phyloP scores from a whole-genome alignment of 73 alveolate genomes.

The Paramecium caudatum region DNA sequence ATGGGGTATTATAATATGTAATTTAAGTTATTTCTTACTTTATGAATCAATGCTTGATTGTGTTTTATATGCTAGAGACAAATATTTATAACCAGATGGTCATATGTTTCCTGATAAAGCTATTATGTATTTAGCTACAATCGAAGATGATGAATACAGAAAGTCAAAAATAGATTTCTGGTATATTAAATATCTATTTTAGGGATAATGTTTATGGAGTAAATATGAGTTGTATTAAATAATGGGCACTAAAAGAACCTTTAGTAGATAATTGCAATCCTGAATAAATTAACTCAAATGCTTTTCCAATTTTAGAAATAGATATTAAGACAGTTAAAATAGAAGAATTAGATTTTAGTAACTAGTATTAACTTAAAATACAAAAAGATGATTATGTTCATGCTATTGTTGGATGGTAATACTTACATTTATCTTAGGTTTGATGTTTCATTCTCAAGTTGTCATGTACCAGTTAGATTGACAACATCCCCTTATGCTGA shows the following conservation, averaged over 20 bases:
- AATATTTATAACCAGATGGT: slow-evolving; percentile 94
- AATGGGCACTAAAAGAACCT: slow-evolving; percentile 85
- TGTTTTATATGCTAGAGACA: slow-evolving; percentile 93
- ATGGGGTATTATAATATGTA: slow-evolving; percentile 85
- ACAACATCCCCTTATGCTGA: slow-evolving; percentile 92
- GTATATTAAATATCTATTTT: not conserved
- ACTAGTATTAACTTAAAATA: slow-evolving; percentile 79
- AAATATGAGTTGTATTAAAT: slow-evolving; percentile 86
- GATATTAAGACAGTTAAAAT: slow-evolving; percentile 84
- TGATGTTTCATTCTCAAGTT: slow-evolving; percentile 88
- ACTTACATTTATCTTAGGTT: slow-evolving; percentile 73
- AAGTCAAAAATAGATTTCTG: slow-evolving; percentile 89
- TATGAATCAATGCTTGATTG: slow-evolving; percentile 96
- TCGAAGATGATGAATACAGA: slow-evolving; percentile 92
- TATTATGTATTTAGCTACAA: slow-evolving; percentile 89
- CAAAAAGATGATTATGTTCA: slow-evolving; percentile 85
- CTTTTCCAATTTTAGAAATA: slow-evolving; percentile 82
- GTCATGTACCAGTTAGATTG: slow-evolving; percentile 85
- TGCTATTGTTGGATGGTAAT: slow-evolving; percentile 88
- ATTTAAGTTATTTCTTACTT: slow-evolving; percentile 81
- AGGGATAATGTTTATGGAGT: slow-evolving; percentile 94
- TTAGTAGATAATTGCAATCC: slow-evolving; percentile 84
- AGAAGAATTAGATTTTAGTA: slow-evolving; percentile 85
- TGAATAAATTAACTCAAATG: slow-evolving; percentile 79
- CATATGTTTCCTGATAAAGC: slow-evolving; percentile 94